These are phyloP conservation scores for Epichloe elymi DNA, from an alignment of 2,329 filamentous ascomycete genomes.

Conservation along the genomic window DNA sequence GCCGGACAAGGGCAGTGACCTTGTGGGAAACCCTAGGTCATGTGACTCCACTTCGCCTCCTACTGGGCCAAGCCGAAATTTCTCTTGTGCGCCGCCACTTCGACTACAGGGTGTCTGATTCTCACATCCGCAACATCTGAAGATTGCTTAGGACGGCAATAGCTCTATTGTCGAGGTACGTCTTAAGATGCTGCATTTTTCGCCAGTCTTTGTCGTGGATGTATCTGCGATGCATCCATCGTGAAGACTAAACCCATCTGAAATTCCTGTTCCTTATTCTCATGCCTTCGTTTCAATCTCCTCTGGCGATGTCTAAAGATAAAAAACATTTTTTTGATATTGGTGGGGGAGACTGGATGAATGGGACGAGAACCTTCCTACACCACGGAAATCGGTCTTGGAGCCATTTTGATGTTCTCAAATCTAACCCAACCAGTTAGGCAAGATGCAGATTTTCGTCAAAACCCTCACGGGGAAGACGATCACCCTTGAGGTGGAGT, in stretches of 20 bases:
- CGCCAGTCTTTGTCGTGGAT: slow-evolving; percentile 14
- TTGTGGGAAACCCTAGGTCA: slow-evolving; percentile 15
- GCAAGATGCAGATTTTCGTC: slow-evolving; percentile 68
- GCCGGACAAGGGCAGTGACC: slow-evolving; percentile 10
- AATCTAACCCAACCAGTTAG: slow-evolving; percentile 34
- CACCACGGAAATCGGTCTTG: background rate
- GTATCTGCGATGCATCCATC: slow-evolving; percentile 16
- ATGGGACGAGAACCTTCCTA: background rate
- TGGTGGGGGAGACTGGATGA: background rate
- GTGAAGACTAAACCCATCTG: slow-evolving; percentile 16
- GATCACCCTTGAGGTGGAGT: slow-evolving; percentile 99
- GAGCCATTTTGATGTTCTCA: background rate
- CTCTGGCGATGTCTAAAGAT: background rate
- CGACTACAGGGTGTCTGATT: slow-evolving; percentile 10
- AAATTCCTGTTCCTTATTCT: slow-evolving; percentile 3
- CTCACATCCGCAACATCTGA: slow-evolving; percentile 35
- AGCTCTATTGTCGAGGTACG: slow-evolving; percentile 48
- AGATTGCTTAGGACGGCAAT: slow-evolving; percentile 52
- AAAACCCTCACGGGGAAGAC: slow-evolving; percentile 97
- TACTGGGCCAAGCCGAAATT: slow-evolving; percentile 13
- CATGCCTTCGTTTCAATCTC: slow-evolving; percentile 8
- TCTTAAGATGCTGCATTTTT: slow-evolving; percentile 36
- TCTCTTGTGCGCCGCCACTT: slow-evolving; percentile 17
- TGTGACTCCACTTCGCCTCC: slow-evolving; percentile 9
- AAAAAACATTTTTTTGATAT: background rate